Percentiles rank a stretch among this genome's conserved stretches.
phyloP scores from a whole-genome alignment of 164 flowering plant genomes.

The Kingdonia uniflora region DNA sequence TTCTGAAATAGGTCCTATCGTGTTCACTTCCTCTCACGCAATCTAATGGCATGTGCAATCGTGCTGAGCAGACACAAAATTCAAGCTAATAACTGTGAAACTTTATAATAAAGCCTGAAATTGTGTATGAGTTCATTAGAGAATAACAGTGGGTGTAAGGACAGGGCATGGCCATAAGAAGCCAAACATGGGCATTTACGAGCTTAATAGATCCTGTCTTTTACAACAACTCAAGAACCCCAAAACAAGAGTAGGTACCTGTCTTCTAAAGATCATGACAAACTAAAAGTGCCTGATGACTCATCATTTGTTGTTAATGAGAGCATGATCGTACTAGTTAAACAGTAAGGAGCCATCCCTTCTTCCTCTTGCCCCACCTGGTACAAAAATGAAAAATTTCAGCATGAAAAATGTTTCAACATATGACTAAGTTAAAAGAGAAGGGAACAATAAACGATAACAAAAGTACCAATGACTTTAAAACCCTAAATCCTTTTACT shows the following conservation, averaged over 20 bases:
- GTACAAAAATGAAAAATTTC: constrained; percentile 5
- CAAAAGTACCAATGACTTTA: background rate
- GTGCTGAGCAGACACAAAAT: too few species aligned
- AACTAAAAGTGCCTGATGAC: constrained; percentile 67
- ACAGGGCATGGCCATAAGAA: too few species aligned
- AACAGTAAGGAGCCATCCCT: constrained; percentile 64
- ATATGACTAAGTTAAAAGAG: background rate
- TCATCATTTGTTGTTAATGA: constrained; percentile 73
- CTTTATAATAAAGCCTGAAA: too few species aligned
- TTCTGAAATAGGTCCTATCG: too few species aligned
- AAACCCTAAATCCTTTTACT: background rate
- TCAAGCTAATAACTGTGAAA: too few species aligned
- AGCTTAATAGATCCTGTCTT: too few species aligned
- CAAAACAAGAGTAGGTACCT: constrained; percentile 29
- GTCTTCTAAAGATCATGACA: constrained; percentile 98
- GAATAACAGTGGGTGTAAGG: too few species aligned
- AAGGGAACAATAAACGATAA: background rate
- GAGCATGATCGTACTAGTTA: constrained; percentile 90
- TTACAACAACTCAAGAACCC: too few species aligned
- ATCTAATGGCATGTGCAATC: too few species aligned
- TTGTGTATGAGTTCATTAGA: too few species aligned
- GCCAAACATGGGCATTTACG: too few species aligned
- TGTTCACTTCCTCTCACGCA: too few species aligned
- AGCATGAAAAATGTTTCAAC: background rate
- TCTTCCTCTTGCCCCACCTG: constrained; percentile 87